These are phyloP conservation scores for Trichocomaceae sp. DNA, from an alignment of 2,329 filamentous ascomycete genomes.

Conservation along the genomic window DNA sequence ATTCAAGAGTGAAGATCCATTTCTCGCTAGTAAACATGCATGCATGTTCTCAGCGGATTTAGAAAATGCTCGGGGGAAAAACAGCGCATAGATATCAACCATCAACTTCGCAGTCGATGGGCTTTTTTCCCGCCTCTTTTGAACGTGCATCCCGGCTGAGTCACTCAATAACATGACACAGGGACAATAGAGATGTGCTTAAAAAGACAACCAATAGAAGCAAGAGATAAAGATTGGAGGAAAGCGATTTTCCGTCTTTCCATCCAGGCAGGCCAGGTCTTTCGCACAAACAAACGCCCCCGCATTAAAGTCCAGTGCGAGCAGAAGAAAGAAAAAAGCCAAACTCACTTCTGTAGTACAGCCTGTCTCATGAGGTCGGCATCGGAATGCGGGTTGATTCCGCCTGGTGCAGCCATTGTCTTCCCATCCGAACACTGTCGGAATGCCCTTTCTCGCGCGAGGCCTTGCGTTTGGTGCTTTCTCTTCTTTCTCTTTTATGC, in stretches of 20 bases:
- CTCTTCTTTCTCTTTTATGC: neutral
- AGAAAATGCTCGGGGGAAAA: neutral
- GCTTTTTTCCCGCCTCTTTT: neutral
- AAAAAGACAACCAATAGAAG: neutral
- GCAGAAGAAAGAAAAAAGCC: conserved; percentile 15
- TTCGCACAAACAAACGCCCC: neutral
- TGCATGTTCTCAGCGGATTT: neutral
- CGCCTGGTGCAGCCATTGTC: conserved; percentile 40
- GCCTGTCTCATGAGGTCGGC: conserved; percentile 54
- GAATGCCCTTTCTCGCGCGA: neutral
- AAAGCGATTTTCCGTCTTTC: neutral
- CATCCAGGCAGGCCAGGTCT: neutral
- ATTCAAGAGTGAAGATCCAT: neutral
- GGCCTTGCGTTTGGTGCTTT: neutral
- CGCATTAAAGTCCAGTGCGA: conserved; percentile 10
- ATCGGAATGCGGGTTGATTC: conserved; percentile 46
- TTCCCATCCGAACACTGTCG: conserved; percentile 30
- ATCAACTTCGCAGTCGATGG: neutral
- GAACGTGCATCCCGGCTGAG: neutral
- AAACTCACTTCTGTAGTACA: conserved; percentile 52
- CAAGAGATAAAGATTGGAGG: neutral
- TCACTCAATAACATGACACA: neutral
- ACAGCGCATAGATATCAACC: neutral
- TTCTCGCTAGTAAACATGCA: neutral
- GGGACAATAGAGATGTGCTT: neutral